Percentiles rank a stretch among this genome's conserved stretches.
phyloP scores from a whole-genome alignment of 805 yeast species.

The Monosporozyma siamensis region DNA sequence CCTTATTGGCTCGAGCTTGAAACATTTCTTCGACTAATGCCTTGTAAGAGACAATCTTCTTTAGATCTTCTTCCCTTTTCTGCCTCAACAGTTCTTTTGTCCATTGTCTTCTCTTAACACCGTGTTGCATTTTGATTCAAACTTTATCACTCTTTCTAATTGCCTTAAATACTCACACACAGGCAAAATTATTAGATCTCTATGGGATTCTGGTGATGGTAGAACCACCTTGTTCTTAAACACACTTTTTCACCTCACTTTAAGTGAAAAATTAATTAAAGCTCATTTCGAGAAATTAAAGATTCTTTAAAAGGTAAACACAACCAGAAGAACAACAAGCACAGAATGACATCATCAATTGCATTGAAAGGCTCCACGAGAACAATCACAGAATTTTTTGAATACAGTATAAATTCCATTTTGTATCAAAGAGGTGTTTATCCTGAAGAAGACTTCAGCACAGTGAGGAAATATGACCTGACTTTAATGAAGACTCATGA shows the following conservation, averaged over 20 bases:
- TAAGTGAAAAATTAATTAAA: too few species aligned
- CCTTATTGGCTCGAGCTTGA: slow-evolving; percentile 21
- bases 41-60: slow-evolving; percentile 49
- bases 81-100: slow-evolving; percentile 45
- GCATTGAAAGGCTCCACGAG: slow-evolving; percentile 70
- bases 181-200: too few species aligned
- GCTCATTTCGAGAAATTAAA: too few species aligned
- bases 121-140: slow-evolving; percentile 42
- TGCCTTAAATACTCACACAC: too few species aligned
- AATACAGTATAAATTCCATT: slow-evolving; percentile 70
- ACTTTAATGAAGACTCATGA: slow-evolving; percentile 64
- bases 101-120: slow-evolving; percentile 51
- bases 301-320: too few species aligned
- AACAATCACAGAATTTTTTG: slow-evolving; percentile 73
- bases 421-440: slow-evolving; percentile 85
- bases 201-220: too few species aligned
- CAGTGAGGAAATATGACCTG: slow-evolving; percentile 71
- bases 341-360: slow-evolving; percentile 23
- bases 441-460: slow-evolving; percentile 74
- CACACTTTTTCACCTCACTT: too few species aligned
- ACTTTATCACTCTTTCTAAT: background rate
- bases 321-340: too few species aligned
- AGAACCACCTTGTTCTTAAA: too few species aligned
- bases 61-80: slow-evolving; percentile 49
- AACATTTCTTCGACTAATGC: slow-evolving; percentile 38